Percentiles rank a stretch among this genome's conserved stretches.
phyloP scores from a whole-genome alignment of 2,329 filamentous ascomycete species.

The Talaromyces sp. region DNA sequence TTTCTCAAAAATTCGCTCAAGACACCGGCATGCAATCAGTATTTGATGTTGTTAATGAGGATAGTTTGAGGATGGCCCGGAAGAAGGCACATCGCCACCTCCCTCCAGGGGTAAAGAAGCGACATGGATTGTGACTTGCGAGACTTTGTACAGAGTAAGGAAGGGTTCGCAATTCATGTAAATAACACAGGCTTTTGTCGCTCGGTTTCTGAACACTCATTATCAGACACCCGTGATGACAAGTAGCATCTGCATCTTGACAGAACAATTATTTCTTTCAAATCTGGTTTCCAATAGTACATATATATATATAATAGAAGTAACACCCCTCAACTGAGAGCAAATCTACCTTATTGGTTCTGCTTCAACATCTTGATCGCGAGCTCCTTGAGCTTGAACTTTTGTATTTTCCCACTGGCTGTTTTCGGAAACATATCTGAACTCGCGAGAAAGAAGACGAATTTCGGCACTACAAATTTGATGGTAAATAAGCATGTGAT shows the following conservation, averaged over 20 bases:
- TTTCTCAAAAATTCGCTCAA: conserved; percentile 42
- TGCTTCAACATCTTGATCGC: conserved; percentile 52
- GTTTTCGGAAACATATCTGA: conserved; percentile 81
- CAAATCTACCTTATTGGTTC: background rate
- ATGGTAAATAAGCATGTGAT: too few species aligned
- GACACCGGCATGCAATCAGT: conserved; percentile 41
- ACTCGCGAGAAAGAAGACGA: conserved; percentile 72
- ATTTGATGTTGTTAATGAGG: conserved; percentile 28
- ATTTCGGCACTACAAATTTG: conserved; percentile 64
- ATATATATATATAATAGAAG: background rate
- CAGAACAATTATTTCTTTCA: background rate
- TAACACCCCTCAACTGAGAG: too few species aligned
- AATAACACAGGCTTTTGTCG: background rate
- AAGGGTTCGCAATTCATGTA: background rate
- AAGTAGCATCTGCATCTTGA: conserved; percentile 3
- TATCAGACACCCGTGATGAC: conserved; percentile 10
- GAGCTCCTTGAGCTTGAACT: conserved; percentile 75
- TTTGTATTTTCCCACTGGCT: conserved; percentile 93
- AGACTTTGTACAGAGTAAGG: background rate
- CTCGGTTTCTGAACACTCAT: conserved; percentile 1
- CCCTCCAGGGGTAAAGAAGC: conserved; percentile 28
- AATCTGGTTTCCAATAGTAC: background rate
- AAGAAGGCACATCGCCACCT: conserved; percentile 33
- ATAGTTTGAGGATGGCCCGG: conserved; percentile 23
- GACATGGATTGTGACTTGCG: conserved; percentile 1